Evolutionary conservation across 106 monocot genomes (phyloP), one percentile per base, ranked within the genome.

Genomic region (Narthecium ossifragum): DNA sequence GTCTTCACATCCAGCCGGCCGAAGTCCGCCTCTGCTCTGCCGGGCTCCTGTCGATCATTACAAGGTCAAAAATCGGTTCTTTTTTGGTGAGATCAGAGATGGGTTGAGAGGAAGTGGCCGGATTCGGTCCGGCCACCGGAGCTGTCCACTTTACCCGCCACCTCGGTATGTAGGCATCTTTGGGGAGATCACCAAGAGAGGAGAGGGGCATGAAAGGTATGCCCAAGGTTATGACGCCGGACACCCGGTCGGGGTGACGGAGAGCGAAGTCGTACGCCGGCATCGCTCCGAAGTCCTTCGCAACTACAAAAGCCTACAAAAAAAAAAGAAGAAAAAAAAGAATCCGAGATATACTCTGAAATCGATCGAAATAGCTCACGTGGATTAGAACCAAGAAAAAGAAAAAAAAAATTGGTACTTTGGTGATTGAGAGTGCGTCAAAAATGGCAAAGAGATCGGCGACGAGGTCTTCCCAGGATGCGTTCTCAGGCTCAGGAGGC

Each of bases 111-210:
- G n/a, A n/a, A n/a, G n/a, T n/a, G n/a, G n/a, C n/a, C n/a, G n/a
- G n/a, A n/a, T n/a, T n/a, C n/a, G n/a, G n/a, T n/a, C n/a, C n/a
- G n/a, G n/a, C n/a, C n/a, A n/a, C n/a, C n/a, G n/a, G n/a, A n/a
- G n/a, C n/a, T n/a, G n/a, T n/a, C n/a, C n/a, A n/a, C n/a, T n/a
- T 70, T 63, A 79, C 79, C 64, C 36, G 21, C 79, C 79, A 79
- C 29, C 79, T 62, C 24, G 18, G 22, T 31, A 79, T 37, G 57
- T 79, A 79, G 32, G 5, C 9, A 28, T 69, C 73, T 30, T 67
- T 51, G 1, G 72, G 71, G 31, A 53, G 33, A 25, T 10, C 10
- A 26, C 8, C 17, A 40, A 0, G 43, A 38, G 6, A 0, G 11
- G 13, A 14, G 2, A 3, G 1, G 67, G 41, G 31, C n/a, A 34